Conservation (phyloP, 805 yeast species). For the Hanseniaspora hatyaiensis region DNA sequence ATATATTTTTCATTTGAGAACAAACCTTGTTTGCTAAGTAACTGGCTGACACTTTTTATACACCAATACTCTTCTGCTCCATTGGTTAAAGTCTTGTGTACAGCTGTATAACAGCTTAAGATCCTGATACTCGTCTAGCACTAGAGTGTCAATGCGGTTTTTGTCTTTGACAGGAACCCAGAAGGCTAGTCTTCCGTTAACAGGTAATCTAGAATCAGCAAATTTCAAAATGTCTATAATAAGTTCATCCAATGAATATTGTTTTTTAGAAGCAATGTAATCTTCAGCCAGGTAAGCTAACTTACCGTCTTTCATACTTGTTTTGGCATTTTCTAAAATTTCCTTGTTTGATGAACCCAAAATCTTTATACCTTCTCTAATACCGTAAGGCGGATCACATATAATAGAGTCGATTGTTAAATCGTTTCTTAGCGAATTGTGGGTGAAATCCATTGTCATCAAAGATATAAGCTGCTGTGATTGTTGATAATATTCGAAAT, state of each 20-base stretch:
- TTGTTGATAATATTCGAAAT: constrained; percentile 66
- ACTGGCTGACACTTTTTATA: constrained; percentile 65
- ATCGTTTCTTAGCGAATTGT: constrained; percentile 59
- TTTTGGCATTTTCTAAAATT: constrained; percentile 60
- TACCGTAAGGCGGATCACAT: constrained; percentile 97
- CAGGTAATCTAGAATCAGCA: constrained; percentile 58
- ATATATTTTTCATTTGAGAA: too few relatives aligned
- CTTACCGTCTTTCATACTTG: constrained; percentile 63
- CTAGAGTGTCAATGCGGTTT: constrained; percentile 51
- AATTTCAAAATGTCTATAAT: constrained; percentile 67
- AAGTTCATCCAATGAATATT: constrained; percentile 66
- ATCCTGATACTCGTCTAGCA: constrained; percentile 37
- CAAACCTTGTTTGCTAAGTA: too few relatives aligned
- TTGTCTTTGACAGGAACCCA: constrained; percentile 98
- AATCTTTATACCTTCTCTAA: constrained; percentile 86
- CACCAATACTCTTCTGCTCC: constrained; percentile 81
- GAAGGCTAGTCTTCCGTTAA: constrained; percentile 72
- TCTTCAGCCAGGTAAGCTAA: constrained; percentile 67
- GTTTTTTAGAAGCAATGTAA: constrained; percentile 85
- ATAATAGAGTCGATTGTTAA: constrained; percentile 66
- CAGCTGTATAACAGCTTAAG: constrained; percentile 46
- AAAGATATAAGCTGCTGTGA: constrained; percentile 54
- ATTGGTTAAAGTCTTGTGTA: constrained; percentile 80
- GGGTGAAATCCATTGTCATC: constrained; percentile 87
- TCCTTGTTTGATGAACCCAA: constrained; percentile 70